phyloP scores from a whole-genome alignment of 495 filamentous ascomycete species.

The Penicillium argentinense region DNA sequence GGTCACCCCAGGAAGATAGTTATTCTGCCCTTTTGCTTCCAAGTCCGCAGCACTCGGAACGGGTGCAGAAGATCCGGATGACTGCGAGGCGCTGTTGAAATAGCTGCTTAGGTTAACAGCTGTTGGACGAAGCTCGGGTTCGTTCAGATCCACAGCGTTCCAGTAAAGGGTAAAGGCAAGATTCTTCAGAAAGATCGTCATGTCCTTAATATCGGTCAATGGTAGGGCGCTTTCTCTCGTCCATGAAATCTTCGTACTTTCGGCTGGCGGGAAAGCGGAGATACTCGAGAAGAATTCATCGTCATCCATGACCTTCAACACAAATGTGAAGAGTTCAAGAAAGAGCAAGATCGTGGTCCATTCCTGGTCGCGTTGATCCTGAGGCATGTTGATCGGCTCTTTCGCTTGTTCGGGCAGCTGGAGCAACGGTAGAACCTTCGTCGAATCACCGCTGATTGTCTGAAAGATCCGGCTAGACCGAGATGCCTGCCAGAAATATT shows the following conservation, averaged over 20 bases:
- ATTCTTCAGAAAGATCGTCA: slow-evolving; percentile 87
- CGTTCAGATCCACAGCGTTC: slow-evolving; percentile 67
- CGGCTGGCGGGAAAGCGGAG: slow-evolving; percentile 35
- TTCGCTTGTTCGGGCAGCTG: slow-evolving; percentile 34
- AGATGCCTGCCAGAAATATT: slow-evolving; percentile 85
- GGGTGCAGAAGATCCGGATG: slow-evolving; percentile 11
- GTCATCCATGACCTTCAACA: slow-evolving; percentile 90
- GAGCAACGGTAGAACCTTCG: slow-evolving; percentile 56
- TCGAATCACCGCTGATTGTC: slow-evolving; percentile 59
- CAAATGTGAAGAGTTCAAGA: slow-evolving; percentile 89
- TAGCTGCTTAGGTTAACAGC: slow-evolving; percentile 54
- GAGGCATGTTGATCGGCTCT: slow-evolving; percentile 16
- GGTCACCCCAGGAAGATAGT: slow-evolving; percentile 55
- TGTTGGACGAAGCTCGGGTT: slow-evolving; percentile 47
- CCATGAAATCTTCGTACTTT: slow-evolving; percentile 41
- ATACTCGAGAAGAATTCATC: slow-evolving; percentile 58
- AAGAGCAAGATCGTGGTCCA: slow-evolving; percentile 91
- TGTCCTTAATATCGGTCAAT: slow-evolving; percentile 65
- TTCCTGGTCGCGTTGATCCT: slow-evolving; percentile 58
- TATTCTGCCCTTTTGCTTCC: slow-evolving; percentile 37
- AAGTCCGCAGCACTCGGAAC: slow-evolving; percentile 33
- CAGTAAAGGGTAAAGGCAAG: slow-evolving; percentile 91
- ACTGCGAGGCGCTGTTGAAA: slow-evolving; percentile 41
- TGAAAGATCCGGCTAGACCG: slow-evolving; percentile 65
- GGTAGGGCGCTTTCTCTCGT: slow-evolving; percentile 68